These are phyloP conservation scores for Crithidia acanthocephali DNA, from an alignment of 208 protist species.

Conservation along the genomic window DNA sequence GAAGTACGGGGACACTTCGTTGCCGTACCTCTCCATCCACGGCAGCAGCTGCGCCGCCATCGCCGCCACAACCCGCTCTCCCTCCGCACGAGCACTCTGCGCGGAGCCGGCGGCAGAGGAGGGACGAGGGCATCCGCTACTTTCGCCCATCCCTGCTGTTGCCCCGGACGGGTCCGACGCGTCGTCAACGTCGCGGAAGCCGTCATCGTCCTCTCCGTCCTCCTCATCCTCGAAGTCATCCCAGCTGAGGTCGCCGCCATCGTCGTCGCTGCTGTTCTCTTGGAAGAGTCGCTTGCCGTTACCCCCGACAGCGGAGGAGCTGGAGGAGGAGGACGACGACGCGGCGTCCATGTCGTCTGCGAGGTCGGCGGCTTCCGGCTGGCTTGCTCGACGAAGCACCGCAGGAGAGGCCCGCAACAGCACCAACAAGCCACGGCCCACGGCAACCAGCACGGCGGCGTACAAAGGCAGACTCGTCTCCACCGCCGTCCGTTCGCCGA, in stretches of 20 bases:
- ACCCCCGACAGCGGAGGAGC: conserved; percentile 5
- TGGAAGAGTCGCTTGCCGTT: conserved; percentile 20
- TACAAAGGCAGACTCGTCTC: conserved; percentile 29
- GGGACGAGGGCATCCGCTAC: background rate
- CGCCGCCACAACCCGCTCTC: conserved; percentile 6
- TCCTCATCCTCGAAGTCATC: conserved; percentile 22
- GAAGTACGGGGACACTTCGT: conserved; percentile 31
- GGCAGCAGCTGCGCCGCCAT: conserved; percentile 28
- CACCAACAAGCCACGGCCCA: conserved; percentile 28
- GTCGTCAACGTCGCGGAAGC: background rate
- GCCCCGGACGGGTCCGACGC: background rate
- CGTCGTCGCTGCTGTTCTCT: conserved; percentile 24
- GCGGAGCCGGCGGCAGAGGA: background rate
- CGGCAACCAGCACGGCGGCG: conserved; percentile 24
- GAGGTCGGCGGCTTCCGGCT: conserved; percentile 4
- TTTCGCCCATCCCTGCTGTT: background rate
- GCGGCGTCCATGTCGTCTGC: background rate
- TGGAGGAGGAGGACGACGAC: background rate
- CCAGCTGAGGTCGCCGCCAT: conserved; percentile 17
- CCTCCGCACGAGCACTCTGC: conserved; percentile 6
- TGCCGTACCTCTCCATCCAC: conserved; percentile 27
- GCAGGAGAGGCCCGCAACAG: conserved; percentile 13
- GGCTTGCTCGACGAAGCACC: conserved; percentile 6
- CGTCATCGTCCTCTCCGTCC: background rate
- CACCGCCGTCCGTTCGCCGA: conserved; percentile 11